Conservation (phyloP, 805 yeast species). For the Yamadazyma sp. region DNA sequence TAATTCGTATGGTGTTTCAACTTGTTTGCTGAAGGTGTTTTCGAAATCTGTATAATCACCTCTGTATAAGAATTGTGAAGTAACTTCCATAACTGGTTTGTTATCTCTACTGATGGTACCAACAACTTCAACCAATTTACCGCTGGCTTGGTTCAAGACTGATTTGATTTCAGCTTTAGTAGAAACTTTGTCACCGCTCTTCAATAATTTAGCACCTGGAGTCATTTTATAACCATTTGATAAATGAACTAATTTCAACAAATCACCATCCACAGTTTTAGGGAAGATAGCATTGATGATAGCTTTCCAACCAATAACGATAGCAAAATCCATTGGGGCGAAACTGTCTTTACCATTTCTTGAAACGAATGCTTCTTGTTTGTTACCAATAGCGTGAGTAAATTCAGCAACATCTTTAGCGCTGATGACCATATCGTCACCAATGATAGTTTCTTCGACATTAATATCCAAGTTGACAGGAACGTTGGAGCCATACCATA, state of each 20-base stretch:
- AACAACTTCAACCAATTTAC: conserved; percentile 93
- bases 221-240: conserved; percentile 92
- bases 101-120: conserved; percentile 81
- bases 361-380: conserved; percentile 91
- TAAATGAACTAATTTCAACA: conserved; percentile 88
- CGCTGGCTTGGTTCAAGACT: conserved; percentile 86
- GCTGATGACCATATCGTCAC: conserved; percentile 65
- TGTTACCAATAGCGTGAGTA: conserved; percentile 96
- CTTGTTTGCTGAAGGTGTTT: conserved; percentile 85
- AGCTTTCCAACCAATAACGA: conserved; percentile 97
- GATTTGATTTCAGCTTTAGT: conserved; percentile 83
- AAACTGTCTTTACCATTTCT: conserved; percentile 78
- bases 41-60: conserved; percentile 85
- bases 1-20: conserved; percentile 85
- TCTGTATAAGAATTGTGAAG: conserved; percentile 93
- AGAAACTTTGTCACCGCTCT: conserved; percentile 81
- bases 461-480: conserved; percentile 70
- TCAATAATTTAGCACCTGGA: conserved; percentile 87
- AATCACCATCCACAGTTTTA: conserved; percentile 90
- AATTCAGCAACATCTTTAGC: conserved; percentile 82
- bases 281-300: conserved; percentile 99
- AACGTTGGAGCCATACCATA: conserved; percentile 76
- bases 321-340: conserved; percentile 99
- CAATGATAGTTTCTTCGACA: conserved; percentile 67
- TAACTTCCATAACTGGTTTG: conserved; percentile 85